phyloP scores from a whole-genome alignment of 148 eudicot genomes.

The Heliamphora exappendiculata region DNA sequence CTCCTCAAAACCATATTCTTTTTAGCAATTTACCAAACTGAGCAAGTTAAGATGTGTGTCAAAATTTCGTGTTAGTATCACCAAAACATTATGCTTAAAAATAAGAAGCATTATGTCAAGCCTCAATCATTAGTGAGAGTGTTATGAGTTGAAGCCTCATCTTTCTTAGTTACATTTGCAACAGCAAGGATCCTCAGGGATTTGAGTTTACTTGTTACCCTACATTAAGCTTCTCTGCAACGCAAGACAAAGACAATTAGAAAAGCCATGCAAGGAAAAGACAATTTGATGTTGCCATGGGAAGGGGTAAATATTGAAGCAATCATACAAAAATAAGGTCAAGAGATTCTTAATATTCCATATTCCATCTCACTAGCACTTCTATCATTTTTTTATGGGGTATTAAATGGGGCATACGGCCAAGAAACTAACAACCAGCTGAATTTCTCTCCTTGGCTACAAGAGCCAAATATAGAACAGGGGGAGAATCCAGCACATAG shows the following conservation, averaged over 20 bases:
- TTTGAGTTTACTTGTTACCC: slow-evolving; percentile 73
- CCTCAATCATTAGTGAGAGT: slow-evolving; percentile 79
- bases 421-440: no score
- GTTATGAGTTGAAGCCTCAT: slow-evolving; percentile 80
- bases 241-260: slow-evolving; percentile 20
- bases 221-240: slow-evolving; percentile 45
- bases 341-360: no score
- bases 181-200: slow-evolving; percentile 63
- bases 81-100: slow-evolving; percentile 61
- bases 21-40: neutral
- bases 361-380: no score
- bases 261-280: no score
- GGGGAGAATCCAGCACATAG: no score
- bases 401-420: no score
- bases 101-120: slow-evolving; percentile 32
- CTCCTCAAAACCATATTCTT: neutral
- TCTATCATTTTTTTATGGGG: no score
- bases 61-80: slow-evolving; percentile 67
- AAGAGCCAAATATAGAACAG: no score
- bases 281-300: neutral
- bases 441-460: no score
- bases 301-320: neutral
- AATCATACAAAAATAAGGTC: neutral
- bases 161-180: slow-evolving; percentile 80
- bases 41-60: slow-evolving; percentile 15